Evolutionary conservation across 176 grass and related monocot genomes (phyloP), one percentile per base, ranked within the genome.

Genomic region (Aegilops tauschii): DNA sequence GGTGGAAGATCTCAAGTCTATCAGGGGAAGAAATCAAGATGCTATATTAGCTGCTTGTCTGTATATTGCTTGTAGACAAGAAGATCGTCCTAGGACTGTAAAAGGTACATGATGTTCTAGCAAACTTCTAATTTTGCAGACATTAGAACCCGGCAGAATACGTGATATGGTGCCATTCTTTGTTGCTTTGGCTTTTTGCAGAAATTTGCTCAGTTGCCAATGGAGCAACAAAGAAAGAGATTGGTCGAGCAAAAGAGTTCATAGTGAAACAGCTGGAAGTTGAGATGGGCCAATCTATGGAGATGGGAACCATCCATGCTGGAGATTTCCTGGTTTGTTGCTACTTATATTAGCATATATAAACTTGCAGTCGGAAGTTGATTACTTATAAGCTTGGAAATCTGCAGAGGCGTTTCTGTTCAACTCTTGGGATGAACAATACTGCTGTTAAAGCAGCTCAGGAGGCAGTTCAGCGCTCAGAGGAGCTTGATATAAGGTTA

Each of bases 201-300:
- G 95, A 97, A 89, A 94, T 97, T 65, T 97, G 92, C 66, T 94
- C 95, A 2, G 92, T 97, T 90, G 92, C 95, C 79, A 97, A 94
- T 91, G 95, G 95, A 40, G 92, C 92, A 54, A 97, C 95, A 83
- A 97, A 97, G 88, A 97, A 97, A 83, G 95, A 97, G 85, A 94
- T 94, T 84, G 95, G 92, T 18, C 76, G 95, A 65, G 95, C 95
- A 78, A 97, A 97, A 90, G 95, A 97, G 61, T 97, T 94, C 59
- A 97, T 97, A 32, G 95, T 97, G 42, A 97, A 97, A 37, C 95
- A 94, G 39, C 86, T 97, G 37, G 92, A 97, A 94, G 95, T 94
- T 84, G 95, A 97, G 68, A 97, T 97, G 95, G 95, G 95, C 58
- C 90, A 94, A 78, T 94, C 95, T 62, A 97, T 97, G 95, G 95